Percentiles rank a stretch among this genome's conserved stretches.
phyloP scores from a whole-genome alignment of 164 flowering plant species.

The Berberis vulgaris region DNA sequence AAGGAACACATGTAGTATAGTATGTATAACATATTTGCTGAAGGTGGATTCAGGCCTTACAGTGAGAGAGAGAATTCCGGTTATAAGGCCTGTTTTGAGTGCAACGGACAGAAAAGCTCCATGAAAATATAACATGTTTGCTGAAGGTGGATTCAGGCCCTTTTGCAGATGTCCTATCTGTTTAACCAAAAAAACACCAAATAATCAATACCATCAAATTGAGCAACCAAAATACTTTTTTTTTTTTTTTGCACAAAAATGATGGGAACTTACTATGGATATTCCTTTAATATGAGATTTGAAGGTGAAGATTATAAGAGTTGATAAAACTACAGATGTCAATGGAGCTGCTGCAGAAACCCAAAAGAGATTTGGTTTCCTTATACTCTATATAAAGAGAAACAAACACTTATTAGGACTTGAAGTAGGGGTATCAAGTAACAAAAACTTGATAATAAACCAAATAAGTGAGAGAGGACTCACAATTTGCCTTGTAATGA shows the following conservation, averaged over 20 bases:
- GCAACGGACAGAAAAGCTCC: conserved; percentile 29
- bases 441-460: not conserved
- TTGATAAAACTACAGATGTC: conserved; percentile 65
- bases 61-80: conserved; percentile 59
- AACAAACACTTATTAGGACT: not conserved
- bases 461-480: not conserved
- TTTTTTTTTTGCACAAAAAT: not conserved
- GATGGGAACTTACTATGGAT: conserved; percentile 45
- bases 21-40: conserved; percentile 31
- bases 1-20: no score
- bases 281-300: conserved; percentile 71
- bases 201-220: not conserved
- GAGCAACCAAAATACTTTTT: not conserved
- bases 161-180: conserved; percentile 67
- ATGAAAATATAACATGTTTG: conserved; percentile 34
- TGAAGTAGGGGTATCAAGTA: not conserved
- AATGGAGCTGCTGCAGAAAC: conserved; percentile 96
- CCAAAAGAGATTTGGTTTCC: conserved; percentile 83
- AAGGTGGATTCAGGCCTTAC: conserved; percentile 64
- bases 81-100: conserved; percentile 46
- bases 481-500: conserved; percentile 1
- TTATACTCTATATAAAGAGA: conserved; percentile 44
- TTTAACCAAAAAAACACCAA: not conserved
- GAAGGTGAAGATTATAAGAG: conserved; percentile 65
- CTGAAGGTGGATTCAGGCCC: conserved; percentile 67